Conservation (phyloP, 257 asterid genomes). For the Lycium ferocissimum region DNA sequence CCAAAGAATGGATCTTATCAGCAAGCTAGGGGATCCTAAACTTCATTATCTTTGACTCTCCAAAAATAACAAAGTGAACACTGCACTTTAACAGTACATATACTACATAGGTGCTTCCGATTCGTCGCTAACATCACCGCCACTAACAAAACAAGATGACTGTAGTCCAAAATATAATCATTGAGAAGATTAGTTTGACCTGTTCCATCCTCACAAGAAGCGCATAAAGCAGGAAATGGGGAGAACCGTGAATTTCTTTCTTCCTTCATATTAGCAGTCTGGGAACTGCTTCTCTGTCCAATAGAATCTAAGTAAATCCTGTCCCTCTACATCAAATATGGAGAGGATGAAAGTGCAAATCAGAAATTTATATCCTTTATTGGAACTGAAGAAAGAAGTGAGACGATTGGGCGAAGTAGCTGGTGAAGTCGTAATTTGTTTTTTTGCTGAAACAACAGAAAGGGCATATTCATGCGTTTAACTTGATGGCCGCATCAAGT, state of each 20-base stretch:
- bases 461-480: slow-evolving; percentile 52
- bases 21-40: background rate
- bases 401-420: background rate
- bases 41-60: background rate
- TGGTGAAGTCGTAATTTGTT: background rate
- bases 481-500: slow-evolving; percentile 70
- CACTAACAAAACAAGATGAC: background rate
- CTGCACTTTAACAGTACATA: background rate
- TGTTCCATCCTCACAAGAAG: background rate
- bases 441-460: background rate
- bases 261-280: background rate
- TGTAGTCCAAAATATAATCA: background rate
- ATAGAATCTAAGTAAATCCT: background rate
- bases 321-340: slow-evolving; percentile 18
- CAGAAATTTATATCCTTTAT: background rate
- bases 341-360: background rate
- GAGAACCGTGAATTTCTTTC: background rate
- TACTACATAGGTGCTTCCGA: background rate
- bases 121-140: background rate
- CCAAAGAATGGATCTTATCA: background rate
- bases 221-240: background rate
- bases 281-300: background rate
- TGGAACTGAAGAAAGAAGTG: background rate
- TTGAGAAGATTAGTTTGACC: slow-evolving; percentile 5
- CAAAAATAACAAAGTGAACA: background rate